These are phyloP conservation scores for Ceratobasidium theobromae DNA, from an alignment of 1,284 basidiomycete species.

Conservation along the genomic window DNA sequence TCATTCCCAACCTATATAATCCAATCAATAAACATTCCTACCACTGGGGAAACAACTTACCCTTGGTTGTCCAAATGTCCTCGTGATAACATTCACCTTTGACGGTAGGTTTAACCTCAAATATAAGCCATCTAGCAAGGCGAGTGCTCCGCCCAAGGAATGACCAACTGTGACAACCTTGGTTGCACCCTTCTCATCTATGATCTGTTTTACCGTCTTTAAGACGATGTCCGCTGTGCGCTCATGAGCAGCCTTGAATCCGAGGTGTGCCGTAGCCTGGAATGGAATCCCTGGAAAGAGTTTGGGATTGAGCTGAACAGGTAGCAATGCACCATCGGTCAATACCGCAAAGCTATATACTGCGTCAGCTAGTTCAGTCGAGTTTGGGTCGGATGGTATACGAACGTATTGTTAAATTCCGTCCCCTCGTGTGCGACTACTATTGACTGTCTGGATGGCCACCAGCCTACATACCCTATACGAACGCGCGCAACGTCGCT, in stretches of 20 bases:
- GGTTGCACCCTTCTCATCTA: not conserved
- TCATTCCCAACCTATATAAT: slow-evolving; percentile 57
- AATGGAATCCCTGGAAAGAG: slow-evolving; percentile 5
- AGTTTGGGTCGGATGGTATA: not conserved
- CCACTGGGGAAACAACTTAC: slow-evolving; percentile 44
- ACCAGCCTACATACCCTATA: slow-evolving; percentile 28
- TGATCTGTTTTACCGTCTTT: not conserved
- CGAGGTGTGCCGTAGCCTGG: not conserved
- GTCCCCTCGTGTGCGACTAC: slow-evolving; percentile 26
- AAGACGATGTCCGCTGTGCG: not conserved
- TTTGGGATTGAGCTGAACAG: not conserved
- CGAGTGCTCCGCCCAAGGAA: slow-evolving; percentile 53
- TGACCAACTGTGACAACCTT: slow-evolving; percentile 38
- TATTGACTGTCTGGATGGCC: slow-evolving; percentile 20
- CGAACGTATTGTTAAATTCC: slow-evolving; percentile 19
- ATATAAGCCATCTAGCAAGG: slow-evolving; percentile 53
- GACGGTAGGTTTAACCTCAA: slow-evolving; percentile 51
- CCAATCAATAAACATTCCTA: not conserved
- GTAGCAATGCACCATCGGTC: not conserved
- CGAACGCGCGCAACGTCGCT: not conserved
- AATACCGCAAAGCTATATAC: slow-evolving; percentile 2
- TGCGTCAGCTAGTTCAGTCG: not conserved
- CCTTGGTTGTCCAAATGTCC: slow-evolving; percentile 62
- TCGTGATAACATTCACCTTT: slow-evolving; percentile 45
- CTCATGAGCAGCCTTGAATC: slow-evolving; percentile 5